A percentile compares a stretch with the other conserved stretches of the same genome.
Evolutionary conservation across 306 rosid genomes (phyloP).

Genomic region (Glycine tomentella): DNA sequence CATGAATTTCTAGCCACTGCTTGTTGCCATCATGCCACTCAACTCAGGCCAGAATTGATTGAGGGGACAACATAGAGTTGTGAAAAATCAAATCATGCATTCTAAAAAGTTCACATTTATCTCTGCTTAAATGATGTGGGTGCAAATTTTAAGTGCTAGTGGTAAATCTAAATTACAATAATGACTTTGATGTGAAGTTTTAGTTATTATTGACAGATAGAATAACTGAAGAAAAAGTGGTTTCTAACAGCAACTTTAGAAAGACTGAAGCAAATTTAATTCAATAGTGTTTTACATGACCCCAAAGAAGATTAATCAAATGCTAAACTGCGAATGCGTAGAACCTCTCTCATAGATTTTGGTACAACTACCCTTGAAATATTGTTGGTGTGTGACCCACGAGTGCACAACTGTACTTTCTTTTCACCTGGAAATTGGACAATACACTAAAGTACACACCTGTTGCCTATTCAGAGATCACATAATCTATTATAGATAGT

Average conservation of each 20-base stretch:
- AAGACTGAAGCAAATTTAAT: not conserved
- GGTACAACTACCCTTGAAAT: constrained; percentile 41
- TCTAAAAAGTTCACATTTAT: constrained; percentile 21
- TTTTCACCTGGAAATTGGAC: constrained; percentile 24
- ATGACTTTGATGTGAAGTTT: not conserved
- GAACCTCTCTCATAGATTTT: not conserved
- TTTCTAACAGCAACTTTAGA: not conserved
- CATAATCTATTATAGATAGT: constrained; percentile 5
- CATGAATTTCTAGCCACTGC: constrained; percentile 40
- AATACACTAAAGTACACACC: constrained; percentile 29
- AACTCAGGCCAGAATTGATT: constrained; percentile 36
- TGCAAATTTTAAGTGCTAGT: constrained; percentile 24
- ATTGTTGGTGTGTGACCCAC: constrained; percentile 17
- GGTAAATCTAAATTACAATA: constrained; percentile 19
- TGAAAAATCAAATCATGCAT: constrained; percentile 34
- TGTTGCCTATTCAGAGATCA: constrained; percentile 39
- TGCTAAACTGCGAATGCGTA: not conserved
- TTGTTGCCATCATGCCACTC: constrained; percentile 46
- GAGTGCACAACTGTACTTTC: constrained; percentile 16
- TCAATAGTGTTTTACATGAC: constrained; percentile 1
- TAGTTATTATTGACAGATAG: constrained; percentile 1
- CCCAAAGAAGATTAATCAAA: constrained; percentile 5
- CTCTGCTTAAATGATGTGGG: constrained; percentile 30
- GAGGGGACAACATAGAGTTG: constrained; percentile 37
- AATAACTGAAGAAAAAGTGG: not conserved